Conservation (phyloP, 2,329 filamentous ascomycete species). For the Trichoderma asperellum region DNA sequence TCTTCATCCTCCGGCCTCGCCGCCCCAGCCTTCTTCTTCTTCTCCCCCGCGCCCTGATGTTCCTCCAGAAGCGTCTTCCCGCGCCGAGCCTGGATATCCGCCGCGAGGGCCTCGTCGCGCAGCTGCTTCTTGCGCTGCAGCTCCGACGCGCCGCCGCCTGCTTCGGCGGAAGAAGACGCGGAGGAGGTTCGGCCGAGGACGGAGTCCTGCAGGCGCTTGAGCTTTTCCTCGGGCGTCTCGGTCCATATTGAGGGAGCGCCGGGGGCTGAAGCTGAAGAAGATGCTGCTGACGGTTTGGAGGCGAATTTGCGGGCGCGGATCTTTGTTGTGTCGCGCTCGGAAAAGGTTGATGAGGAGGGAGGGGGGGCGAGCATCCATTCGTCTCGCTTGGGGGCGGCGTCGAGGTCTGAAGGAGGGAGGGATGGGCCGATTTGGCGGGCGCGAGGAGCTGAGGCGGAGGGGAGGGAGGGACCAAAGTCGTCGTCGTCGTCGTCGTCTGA, state of each 20-base stretch:
- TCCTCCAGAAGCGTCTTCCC: slow-evolving; percentile 64
- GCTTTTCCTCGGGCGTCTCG: slow-evolving; percentile 87
- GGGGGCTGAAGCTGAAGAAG: slow-evolving; percentile 42
- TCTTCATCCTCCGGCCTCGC: slow-evolving; percentile 59
- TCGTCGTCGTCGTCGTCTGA: slow-evolving; percentile 45
- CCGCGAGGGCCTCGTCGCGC: slow-evolving; percentile 51
- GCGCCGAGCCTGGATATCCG: slow-evolving; percentile 58
- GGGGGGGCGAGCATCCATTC: slow-evolving; percentile 83
- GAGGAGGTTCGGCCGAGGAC: slow-evolving; percentile 69
- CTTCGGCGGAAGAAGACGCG: slow-evolving; percentile 36
- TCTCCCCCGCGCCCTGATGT: slow-evolving; percentile 43
- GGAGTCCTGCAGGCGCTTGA: slow-evolving; percentile 76
- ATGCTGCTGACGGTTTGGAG: slow-evolving; percentile 52
- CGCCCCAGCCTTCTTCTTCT: slow-evolving; percentile 56
- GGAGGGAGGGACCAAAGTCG: slow-evolving; percentile 64
- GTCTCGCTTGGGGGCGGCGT: slow-evolving; percentile 68
- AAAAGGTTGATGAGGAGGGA: slow-evolving; percentile 54
- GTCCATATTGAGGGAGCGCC: slow-evolving; percentile 77
- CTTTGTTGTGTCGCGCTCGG: slow-evolving; percentile 79
- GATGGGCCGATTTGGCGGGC: slow-evolving; percentile 50
- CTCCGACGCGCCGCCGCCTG: slow-evolving; percentile 44
- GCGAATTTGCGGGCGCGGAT: slow-evolving; percentile 82
- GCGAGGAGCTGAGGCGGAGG: slow-evolving; percentile 52
- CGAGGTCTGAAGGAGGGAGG: slow-evolving; percentile 41
- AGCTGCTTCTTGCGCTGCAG: slow-evolving; percentile 62